Base-by-base conservation (phyloP, 2,329 filamentous ascomycete genomes). In the Paecilomyces sp. region DNA sequence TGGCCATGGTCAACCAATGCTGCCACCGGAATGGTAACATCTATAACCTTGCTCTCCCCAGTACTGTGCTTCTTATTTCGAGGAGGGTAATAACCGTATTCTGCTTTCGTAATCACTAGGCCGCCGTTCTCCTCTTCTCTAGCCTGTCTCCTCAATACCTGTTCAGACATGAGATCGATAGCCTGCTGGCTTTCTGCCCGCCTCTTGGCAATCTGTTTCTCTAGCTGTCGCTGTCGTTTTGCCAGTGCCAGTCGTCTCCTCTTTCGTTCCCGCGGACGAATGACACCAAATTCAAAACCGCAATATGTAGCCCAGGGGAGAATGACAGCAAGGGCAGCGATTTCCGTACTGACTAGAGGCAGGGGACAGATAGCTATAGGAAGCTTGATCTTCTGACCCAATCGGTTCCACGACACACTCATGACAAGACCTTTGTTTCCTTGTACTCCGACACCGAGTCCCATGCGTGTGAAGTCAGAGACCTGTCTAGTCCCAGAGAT, bases 21-120 rank as follows among this genome's bases (percentile, higher is more conserved):
- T 58, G 76, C 77, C n/a, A 78, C 71, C 4, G 77, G 74, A 33
- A 77, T 71, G 2, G 76, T 78, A 31, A 78, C 77, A 66, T 79
- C 75, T 13, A 71, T 68, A 2, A 71, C 61, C 30, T 71, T 67
- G 22, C 65, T 60, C 30, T 71, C 68, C 8, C 58, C 63, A 18
- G 61, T 63, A 13, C 63, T 65, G 8, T 59, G 58, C 53, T 68
- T 70, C 61, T 67, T 70, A 24, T 62, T 64, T 33, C 50, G 34
- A 2, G 68, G 64, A 7, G 74, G 69, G 50, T 69, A 64, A 62
- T 74, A 69, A 8, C 75, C 76, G 63, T 78, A 79, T 61, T 75
- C 71, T 1, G 77, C 77, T 59, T 70, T 72, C 41, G 68, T 65
- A 22, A 79, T 72, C 12, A 78, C 69, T 53, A 79, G 62, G 2